Percentiles rank a stretch among this genome's conserved stretches.
These are phyloP conservation scores for Symbiodinium pilosum DNA, from an alignment of 73 alveolate species.

Conservation along the genomic window DNA sequence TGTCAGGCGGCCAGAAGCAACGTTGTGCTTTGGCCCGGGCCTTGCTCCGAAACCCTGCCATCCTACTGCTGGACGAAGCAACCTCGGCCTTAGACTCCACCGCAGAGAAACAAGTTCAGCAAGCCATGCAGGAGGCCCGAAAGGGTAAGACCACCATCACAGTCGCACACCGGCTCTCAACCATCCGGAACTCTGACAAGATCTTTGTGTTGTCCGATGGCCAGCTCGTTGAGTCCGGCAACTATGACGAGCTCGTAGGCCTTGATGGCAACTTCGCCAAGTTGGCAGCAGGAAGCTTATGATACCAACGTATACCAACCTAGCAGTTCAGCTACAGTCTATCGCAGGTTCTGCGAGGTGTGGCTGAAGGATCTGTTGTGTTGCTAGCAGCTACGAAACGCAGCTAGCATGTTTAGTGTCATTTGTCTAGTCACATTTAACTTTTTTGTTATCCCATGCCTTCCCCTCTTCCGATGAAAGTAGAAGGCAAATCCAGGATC, in stretches of 20 bases:
- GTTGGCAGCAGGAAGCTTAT: slow-evolving; percentile 77
- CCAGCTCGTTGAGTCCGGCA: slow-evolving; percentile 54
- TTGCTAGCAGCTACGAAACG: no score
- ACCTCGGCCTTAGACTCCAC: slow-evolving; percentile 56
- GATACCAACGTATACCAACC: no score
- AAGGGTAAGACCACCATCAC: slow-evolving; percentile 25
- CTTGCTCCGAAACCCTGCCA: slow-evolving; percentile 43
- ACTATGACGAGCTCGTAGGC: slow-evolving; percentile 58
- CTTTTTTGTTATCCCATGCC: no score
- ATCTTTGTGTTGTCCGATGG: slow-evolving; percentile 18
- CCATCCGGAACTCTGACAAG: slow-evolving; percentile 24
- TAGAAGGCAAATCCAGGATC: no score
- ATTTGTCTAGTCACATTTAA: no score
- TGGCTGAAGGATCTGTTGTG: no score
- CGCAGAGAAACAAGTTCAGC: slow-evolving; percentile 39
- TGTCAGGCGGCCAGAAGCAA: slow-evolving; percentile 79
- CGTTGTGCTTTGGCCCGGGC: slow-evolving; percentile 89
- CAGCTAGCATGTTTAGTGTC: no score
- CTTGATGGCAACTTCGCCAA: slow-evolving; percentile 54
- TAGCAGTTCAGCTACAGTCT: no score
- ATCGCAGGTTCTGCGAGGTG: no score
- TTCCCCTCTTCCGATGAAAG: no score
- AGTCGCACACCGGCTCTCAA: slow-evolving; percentile 26
- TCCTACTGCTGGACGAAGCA: slow-evolving; percentile 95
- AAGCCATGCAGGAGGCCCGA: slow-evolving; percentile 80